Conservation (phyloP, 495 filamentous ascomycete genomes). For the Diplogelasinospora grovesii region DNA sequence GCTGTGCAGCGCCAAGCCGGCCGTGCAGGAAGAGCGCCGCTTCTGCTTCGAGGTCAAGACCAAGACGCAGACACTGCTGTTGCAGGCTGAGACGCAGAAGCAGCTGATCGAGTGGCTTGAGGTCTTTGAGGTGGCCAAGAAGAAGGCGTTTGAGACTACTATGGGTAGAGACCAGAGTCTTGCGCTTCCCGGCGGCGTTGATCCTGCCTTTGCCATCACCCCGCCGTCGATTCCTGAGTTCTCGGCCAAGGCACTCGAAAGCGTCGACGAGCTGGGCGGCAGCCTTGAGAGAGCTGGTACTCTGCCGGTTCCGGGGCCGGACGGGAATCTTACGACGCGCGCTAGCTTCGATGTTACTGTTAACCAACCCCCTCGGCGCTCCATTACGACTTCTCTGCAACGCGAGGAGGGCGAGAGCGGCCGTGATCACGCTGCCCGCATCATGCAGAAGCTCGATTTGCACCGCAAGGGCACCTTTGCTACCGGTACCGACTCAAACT, state of each 20-base stretch:
- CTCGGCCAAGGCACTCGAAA: slow-evolving; percentile 67
- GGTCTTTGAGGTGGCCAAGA: slow-evolving; percentile 88
- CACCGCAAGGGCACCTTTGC: slow-evolving; percentile 68
- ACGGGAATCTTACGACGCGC: slow-evolving; percentile 48
- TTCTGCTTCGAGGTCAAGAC: slow-evolving; percentile 99
- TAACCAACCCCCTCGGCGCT: slow-evolving; percentile 38
- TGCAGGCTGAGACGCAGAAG: slow-evolving; percentile 88
- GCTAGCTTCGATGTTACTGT: slow-evolving; percentile 65
- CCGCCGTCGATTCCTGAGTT: slow-evolving; percentile 84
- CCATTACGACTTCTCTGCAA: slow-evolving; percentile 37
- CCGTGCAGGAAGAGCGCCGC: slow-evolving; percentile 83
- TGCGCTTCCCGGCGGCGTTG: slow-evolving; percentile 54
- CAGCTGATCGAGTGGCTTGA: slow-evolving; percentile 89
- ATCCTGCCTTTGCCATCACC: slow-evolving; percentile 89
- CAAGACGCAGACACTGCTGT: slow-evolving; percentile 79
- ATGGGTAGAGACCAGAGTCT: slow-evolving; percentile 51
- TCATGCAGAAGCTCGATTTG: slow-evolving; percentile 88
- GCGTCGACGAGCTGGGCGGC: slow-evolving; percentile 47
- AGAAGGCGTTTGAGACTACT: slow-evolving; percentile 77
- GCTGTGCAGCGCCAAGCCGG: slow-evolving; percentile 84
- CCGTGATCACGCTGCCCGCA: slow-evolving; percentile 73
- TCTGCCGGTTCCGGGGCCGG: slow-evolving; percentile 60
- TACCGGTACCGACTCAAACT: slow-evolving; percentile 26
- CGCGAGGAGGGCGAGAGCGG: slow-evolving; percentile 57
- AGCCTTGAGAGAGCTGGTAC: slow-evolving; percentile 53